Evolutionary conservation across 164 flowering plant genomes (phyloP).

Genomic region (Cinnamomum chago): DNA sequence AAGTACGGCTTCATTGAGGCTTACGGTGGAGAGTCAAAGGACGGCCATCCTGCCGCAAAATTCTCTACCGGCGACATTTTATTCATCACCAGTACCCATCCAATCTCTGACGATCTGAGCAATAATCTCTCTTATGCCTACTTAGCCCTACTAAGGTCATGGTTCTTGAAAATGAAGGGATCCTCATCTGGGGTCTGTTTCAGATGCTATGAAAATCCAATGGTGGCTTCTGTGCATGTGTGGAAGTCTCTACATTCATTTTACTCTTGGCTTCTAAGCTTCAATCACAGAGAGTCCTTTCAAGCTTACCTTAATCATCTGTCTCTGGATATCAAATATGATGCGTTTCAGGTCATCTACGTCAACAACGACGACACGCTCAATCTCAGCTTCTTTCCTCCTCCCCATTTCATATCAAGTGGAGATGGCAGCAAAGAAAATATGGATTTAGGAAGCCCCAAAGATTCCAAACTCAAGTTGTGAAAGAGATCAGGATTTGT

Average conservation of each 20-base stretch:
- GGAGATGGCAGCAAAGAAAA: background rate
- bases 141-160: constrained; percentile 39
- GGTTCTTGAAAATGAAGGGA: constrained; percentile 44
- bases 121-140: constrained; percentile 36
- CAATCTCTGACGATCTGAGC: constrained; percentile 3
- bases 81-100: constrained; percentile 20
- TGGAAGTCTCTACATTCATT: constrained; percentile 53
- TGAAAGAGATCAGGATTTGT: background rate
- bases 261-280: constrained; percentile 44
- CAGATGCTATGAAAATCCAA: constrained; percentile 21
- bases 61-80: constrained; percentile 44
- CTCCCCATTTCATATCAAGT: background rate
- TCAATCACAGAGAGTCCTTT: constrained; percentile 25
- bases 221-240: constrained; percentile 32
- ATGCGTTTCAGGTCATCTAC: constrained; percentile 44
- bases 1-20: constrained; percentile 47
- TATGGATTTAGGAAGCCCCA: background rate
- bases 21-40: constrained; percentile 53
- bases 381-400: constrained; percentile 10
- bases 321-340: constrained; percentile 36
- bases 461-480: background rate
- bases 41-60: constrained; percentile 36
- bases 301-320: constrained; percentile 31
- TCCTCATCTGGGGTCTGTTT: constrained; percentile 37
- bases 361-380: constrained; percentile 29